Evolutionary conservation across 1,284 basidiomycete genomes (phyloP).

Genomic region (Leccinum griseonigrum): DNA sequence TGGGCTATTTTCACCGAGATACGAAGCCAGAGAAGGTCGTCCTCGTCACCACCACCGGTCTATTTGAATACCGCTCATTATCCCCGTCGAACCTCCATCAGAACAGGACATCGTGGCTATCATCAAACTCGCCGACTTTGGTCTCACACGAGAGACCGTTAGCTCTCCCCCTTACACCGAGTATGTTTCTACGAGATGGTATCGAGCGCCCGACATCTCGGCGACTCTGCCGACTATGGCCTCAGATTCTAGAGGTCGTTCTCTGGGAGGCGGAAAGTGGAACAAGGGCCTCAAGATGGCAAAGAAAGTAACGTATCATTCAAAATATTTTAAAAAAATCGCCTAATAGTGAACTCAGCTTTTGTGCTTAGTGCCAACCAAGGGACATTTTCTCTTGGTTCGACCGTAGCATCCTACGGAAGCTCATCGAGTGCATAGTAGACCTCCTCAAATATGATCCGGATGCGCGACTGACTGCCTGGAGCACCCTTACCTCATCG

Average conservation of each 20-base stretch:
- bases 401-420: conserved; percentile 73
- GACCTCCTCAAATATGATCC: conserved; percentile 95
- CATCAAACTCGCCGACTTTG: conserved; percentile 98
- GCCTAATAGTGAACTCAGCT: conserved; percentile 6
- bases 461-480: conserved; percentile 84
- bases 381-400: conserved; percentile 78
- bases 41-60: conserved; percentile 98
- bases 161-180: conserved; percentile 96
- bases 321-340: not conserved
- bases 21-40: conserved; percentile 98
- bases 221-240: conserved; percentile 91
- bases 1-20: conserved; percentile 97
- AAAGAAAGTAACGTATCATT: conserved; percentile 45
- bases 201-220: conserved; percentile 85
- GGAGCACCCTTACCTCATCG: conserved; percentile 84
- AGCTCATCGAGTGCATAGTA: conserved; percentile 88
- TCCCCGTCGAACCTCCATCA: conserved; percentile 55
- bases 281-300: conserved; percentile 83
- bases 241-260: conserved; percentile 64
- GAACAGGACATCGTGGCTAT: conserved; percentile 97
- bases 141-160: conserved; percentile 87
- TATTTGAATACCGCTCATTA: conserved; percentile 89
- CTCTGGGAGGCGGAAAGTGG: conserved; percentile 90
- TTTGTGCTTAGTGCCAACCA: conserved; percentile 61
- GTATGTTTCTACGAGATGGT: conserved; percentile 99